Base-by-base conservation (phyloP, 768 basidiomycete genomes). In the Lactifluus pinguis region DNA sequence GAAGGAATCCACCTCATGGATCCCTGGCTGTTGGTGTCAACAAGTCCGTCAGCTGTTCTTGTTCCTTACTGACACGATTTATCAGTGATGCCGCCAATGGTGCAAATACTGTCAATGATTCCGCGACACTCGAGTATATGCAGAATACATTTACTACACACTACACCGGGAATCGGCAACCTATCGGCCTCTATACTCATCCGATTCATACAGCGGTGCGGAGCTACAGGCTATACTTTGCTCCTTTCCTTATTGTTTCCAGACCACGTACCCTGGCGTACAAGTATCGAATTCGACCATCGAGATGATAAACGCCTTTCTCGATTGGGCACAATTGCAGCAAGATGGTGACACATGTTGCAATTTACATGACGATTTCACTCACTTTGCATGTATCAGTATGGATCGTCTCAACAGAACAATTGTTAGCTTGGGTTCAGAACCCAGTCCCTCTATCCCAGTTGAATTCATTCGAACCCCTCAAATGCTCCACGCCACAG, bases 171-270 rank as follows among this genome's bases (percentile, higher is more conserved):
- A 88, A 87, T 68, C 79, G 87, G 14, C 87, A 89, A 69, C 89
- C 89, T 0, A 82, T 91, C 59, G 89, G 89, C 49, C 75, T 91
- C 30, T 92, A 90, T 70, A 86, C 86, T 2, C 89, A 92, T 71
- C 88, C 88, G 34, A 86, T 91, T 68, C 87, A 90, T 74, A 69
- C 88, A 50, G 80, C 86, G 44, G 83, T 83, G 59, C 55, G 78
- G 69, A 4, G 36, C 17, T 32, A 10, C 55, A 7, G 42, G 36
- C 9, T 55, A 3, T 65, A 41, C 39, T 38, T 13, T 34, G 14
- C 30, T 47, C 45, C 11, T 56, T 44, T 48, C 17, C 41, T 42
- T 51, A 48, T 62, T 10, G 10, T 30, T 36, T 34, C 56, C 44
- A 75, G 82, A 75, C 70, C 17, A 79, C 78, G 2, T 83, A 86